These are phyloP conservation scores for Hypomyces rosellus DNA, from an alignment of 2,329 filamentous ascomycete species.

Conservation along the genomic window DNA sequence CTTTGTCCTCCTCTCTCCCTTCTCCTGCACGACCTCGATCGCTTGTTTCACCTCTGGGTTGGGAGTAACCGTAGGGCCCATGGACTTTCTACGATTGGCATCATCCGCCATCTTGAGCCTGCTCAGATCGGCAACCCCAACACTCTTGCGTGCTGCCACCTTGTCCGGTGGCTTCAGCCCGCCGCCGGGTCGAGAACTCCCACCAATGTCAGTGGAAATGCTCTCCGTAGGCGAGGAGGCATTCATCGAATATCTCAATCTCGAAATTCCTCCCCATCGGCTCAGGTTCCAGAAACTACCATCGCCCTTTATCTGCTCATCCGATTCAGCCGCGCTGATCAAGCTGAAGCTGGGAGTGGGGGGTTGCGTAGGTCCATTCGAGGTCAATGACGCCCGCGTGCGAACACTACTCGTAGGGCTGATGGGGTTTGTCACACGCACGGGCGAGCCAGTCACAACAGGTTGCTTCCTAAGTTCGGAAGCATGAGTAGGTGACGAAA, in stretches of 20 bases:
- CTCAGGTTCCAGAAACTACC: conserved; percentile 52
- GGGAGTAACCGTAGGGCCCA: conserved; percentile 18
- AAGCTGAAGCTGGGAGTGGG: conserved; percentile 53
- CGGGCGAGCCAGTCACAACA: conserved; percentile 27
- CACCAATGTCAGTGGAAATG: conserved; percentile 1
- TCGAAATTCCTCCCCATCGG: conserved; percentile 42
- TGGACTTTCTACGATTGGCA: conserved; percentile 24
- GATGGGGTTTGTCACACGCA: conserved; percentile 19
- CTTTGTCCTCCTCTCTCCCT: conserved; percentile 4
- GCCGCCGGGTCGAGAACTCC: conserved; percentile 31
- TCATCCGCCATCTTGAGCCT: conserved; percentile 21
- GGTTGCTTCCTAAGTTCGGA: conserved; percentile 42
- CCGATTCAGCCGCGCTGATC: conserved; percentile 26
- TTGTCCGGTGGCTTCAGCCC: conserved; percentile 29
- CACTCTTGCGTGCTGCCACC: conserved; percentile 23
- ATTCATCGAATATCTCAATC: conserved; percentile 24
- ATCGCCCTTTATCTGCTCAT: conserved; percentile 36
- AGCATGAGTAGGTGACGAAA: conserved; percentile 33
- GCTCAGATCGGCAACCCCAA: conserved; percentile 23
- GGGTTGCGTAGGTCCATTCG: conserved; percentile 28
- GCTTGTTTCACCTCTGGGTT: neutral
- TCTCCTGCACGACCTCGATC: neutral
- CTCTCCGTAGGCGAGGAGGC: conserved; percentile 17
- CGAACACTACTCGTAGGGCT: conserved; percentile 35
- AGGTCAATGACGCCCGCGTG: conserved; percentile 19